These are phyloP conservation scores for Keithomyces neogunnii DNA, from an alignment of 2,329 filamentous ascomycete genomes.

Conservation along the genomic window DNA sequence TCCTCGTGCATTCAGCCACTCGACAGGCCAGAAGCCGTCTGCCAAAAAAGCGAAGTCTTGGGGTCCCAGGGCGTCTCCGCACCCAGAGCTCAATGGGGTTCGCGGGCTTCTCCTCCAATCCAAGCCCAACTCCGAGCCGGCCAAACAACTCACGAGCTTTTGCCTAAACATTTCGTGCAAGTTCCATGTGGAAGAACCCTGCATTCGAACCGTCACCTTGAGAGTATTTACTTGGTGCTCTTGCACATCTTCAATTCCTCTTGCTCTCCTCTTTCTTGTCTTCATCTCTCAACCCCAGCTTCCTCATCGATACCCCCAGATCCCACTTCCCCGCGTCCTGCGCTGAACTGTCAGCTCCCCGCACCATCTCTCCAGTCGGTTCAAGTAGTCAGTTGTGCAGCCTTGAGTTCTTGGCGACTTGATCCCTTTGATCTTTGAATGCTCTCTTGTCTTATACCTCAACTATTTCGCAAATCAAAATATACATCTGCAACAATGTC, in stretches of 20 bases:
- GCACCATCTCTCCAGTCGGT: neutral
- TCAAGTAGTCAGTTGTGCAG: neutral
- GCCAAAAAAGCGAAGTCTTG: too few relatives aligned
- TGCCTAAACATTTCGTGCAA: neutral
- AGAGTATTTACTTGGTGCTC: neutral
- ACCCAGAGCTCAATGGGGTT: neutral
- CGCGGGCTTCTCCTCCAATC: neutral
- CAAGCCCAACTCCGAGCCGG: neutral
- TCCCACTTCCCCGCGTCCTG: conserved; percentile 4
- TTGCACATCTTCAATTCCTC: neutral
- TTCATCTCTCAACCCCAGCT: neutral
- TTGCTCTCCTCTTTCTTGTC: neutral
- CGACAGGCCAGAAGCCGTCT: neutral
- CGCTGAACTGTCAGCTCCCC: neutral
- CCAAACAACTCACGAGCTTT: neutral
- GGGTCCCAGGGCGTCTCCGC: conserved; percentile 1
- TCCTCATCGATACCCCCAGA: neutral
- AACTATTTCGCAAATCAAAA: conserved; percentile 4
- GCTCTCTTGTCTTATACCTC: conserved; percentile 16
- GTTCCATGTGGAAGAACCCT: conserved; percentile 3
- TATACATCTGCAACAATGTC: conserved; percentile 20
- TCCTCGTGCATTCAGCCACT: neutral
- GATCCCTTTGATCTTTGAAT: conserved; percentile 10
- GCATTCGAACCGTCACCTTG: neutral
- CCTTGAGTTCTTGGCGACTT: neutral